Percentiles rank a stretch among this genome's conserved stretches.
phyloP scores from a whole-genome alignment of 768 basidiomycete species.

The Glaciozyma antarctica region DNA sequence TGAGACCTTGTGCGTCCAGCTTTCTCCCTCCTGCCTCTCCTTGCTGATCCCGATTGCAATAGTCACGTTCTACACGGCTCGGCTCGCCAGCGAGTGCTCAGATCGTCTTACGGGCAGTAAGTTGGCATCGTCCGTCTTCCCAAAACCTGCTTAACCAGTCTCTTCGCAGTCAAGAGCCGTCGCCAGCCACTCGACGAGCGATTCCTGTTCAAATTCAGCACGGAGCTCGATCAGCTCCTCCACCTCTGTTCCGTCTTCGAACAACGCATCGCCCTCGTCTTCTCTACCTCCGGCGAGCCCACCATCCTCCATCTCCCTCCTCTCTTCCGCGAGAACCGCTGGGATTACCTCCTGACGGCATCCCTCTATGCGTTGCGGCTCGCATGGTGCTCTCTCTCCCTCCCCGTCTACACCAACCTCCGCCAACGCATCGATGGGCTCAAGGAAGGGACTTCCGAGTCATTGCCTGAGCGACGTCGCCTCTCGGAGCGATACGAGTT shows the following conservation, averaged over 20 bases:
- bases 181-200: constrained; percentile 22
- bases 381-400: constrained; percentile 24
- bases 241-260: constrained; percentile 25
- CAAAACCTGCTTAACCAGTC: no score
- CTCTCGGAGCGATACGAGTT: constrained; percentile 11
- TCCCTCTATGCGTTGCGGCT: constrained; percentile 21
- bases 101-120: constrained; percentile 26
- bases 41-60: background rate
- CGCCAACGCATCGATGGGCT: constrained; percentile 15
- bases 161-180: constrained; percentile 13
- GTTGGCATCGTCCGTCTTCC: background rate
- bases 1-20: constrained; percentile 12
- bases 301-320: constrained; percentile 20
- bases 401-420: constrained; percentile 24
- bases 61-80: constrained; percentile 18
- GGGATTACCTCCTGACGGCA: constrained; percentile 19
- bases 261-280: constrained; percentile 20
- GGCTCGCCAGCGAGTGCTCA: constrained; percentile 20
- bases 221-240: constrained; percentile 22
- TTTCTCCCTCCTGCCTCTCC: background rate
- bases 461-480: background rate
- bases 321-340: constrained; percentile 15
- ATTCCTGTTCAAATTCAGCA: constrained; percentile 17
- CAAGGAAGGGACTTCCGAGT: background rate
- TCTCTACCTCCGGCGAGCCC: constrained; percentile 17